Conservation (phyloP, 306 rosid genomes). For the Vigna unguiculata region DNA sequence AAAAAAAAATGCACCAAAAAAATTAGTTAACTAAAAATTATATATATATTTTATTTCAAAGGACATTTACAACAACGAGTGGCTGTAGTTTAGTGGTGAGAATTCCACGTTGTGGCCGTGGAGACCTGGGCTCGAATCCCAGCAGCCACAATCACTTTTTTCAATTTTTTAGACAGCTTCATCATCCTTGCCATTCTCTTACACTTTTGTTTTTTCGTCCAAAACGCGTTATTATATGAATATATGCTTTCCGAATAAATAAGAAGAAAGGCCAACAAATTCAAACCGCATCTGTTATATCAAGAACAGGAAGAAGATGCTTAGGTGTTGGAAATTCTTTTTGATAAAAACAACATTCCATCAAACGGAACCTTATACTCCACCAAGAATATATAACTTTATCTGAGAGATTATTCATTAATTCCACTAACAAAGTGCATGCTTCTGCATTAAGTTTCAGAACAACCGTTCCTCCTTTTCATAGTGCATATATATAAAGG, state of each 20-base stretch:
- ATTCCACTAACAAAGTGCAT: neutral
- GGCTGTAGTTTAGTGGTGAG: conserved; percentile 55
- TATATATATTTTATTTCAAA: too few species aligned
- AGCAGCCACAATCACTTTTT: conserved; percentile 36
- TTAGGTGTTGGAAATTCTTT: neutral
- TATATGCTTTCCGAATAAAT: conserved; percentile 4
- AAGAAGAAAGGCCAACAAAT: conserved; percentile 6
- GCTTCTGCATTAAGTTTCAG: conserved; percentile 24
- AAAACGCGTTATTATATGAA: neutral
- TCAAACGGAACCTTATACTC: conserved; percentile 37
- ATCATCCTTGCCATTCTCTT: neutral
- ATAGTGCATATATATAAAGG: conserved; percentile 38
- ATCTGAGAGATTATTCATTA: conserved; percentile 22
- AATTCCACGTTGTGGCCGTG: conserved; percentile 59
- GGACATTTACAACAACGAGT: neutral
- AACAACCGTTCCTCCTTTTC: conserved; percentile 13
- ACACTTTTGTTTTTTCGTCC: too few species aligned
- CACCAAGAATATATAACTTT: conserved; percentile 39
- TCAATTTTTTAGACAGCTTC: neutral
- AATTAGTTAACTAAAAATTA: too few species aligned
- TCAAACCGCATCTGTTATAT: neutral
- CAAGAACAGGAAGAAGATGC: conserved; percentile 37
- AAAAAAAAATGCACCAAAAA: too few species aligned
- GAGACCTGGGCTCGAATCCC: conserved; percentile 61
- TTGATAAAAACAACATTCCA: conserved; percentile 3